A percentile compares a stretch with the other conserved stretches of the same genome.
Evolutionary conservation across 2,329 filamentous ascomycete genomes (phyloP).

Genomic region (Tolypocladium nubicola): DNA sequence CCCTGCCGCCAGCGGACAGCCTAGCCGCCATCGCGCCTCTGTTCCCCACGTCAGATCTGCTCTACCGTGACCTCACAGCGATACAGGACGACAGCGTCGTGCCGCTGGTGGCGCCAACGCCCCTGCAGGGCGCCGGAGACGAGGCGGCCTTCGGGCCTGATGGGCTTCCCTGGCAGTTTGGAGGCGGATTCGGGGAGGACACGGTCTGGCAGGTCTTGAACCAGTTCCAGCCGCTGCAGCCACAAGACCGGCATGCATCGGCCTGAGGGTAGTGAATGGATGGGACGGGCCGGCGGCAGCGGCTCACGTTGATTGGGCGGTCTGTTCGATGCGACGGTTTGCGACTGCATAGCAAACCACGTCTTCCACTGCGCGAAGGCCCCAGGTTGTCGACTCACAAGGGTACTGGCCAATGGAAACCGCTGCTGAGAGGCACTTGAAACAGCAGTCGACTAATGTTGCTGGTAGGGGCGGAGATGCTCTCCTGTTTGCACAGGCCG

Average conservation of each 20-base stretch:
- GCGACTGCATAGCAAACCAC: too few species aligned
- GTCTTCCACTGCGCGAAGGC: too few species aligned
- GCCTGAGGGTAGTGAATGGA: neutral
- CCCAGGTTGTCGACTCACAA: too few species aligned
- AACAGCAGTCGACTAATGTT: too few species aligned
- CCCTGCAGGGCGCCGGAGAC: neutral
- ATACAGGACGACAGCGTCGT: constrained; percentile 17
- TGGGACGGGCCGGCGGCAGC: neutral
- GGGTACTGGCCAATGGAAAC: too few species aligned
- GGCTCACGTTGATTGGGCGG: neutral
- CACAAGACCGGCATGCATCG: constrained; percentile 4
- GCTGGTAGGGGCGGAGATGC: too few species aligned
- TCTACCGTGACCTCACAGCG: constrained; percentile 45
- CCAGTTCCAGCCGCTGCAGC: constrained; percentile 25
- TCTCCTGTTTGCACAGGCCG: too few species aligned
- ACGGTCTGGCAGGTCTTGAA: constrained; percentile 48
- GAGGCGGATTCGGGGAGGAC: constrained; percentile 42
- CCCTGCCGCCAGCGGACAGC: constrained; percentile 33
- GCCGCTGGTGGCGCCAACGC: neutral
- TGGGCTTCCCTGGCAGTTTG: constrained; percentile 35
- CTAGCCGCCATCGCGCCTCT: constrained; percentile 42
- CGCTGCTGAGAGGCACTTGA: too few species aligned
- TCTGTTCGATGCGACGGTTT: neutral
- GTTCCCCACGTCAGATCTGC: constrained; percentile 45
- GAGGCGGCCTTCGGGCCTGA: neutral